Conservation (phyloP, 2,329 filamentous ascomycete species). For the Penicillium sp. region DNA sequence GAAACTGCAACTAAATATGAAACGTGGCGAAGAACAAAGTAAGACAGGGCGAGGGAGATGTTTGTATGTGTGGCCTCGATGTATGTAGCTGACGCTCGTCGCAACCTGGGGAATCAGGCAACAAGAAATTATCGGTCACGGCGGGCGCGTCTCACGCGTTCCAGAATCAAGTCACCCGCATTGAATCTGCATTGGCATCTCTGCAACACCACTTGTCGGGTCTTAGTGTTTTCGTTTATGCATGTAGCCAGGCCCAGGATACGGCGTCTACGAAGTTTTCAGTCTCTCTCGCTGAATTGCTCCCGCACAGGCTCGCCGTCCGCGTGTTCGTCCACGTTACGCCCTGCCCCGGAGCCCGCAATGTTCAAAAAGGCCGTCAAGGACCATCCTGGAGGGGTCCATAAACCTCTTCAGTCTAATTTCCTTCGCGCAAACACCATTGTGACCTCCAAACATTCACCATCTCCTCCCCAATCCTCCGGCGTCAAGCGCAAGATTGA, state of each 20-base stretch:
- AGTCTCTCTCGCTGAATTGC: conserved; percentile 22
- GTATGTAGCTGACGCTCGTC: too few relatives aligned
- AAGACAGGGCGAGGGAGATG: too few relatives aligned
- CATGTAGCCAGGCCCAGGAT: conserved; percentile 21
- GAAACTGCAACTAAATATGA: not conserved
- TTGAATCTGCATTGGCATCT: not conserved
- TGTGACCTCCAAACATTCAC: conserved; percentile 19
- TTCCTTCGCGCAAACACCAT: conserved; percentile 27
- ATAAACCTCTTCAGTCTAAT: conserved; percentile 36
- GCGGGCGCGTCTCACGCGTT: not conserved
- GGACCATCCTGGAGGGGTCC: conserved; percentile 33
- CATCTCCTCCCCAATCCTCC: conserved; percentile 21
- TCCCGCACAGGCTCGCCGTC: conserved; percentile 18
- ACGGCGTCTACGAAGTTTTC: conserved; percentile 21
- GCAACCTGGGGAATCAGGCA: not conserved
- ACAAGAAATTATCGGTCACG: not conserved
- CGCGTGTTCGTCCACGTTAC: conserved; percentile 27
- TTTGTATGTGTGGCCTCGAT: too few relatives aligned
- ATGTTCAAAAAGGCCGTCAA: conserved; percentile 46
- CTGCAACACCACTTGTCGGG: not conserved
- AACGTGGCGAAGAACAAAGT: not conserved
- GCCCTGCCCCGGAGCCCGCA: conserved; percentile 16
- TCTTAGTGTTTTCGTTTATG: conserved; percentile 22
- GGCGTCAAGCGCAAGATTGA: conserved; percentile 43
- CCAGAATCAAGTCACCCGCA: not conserved